Conservation (phyloP, 331 rosid species). For the Quercus phellos region DNA sequence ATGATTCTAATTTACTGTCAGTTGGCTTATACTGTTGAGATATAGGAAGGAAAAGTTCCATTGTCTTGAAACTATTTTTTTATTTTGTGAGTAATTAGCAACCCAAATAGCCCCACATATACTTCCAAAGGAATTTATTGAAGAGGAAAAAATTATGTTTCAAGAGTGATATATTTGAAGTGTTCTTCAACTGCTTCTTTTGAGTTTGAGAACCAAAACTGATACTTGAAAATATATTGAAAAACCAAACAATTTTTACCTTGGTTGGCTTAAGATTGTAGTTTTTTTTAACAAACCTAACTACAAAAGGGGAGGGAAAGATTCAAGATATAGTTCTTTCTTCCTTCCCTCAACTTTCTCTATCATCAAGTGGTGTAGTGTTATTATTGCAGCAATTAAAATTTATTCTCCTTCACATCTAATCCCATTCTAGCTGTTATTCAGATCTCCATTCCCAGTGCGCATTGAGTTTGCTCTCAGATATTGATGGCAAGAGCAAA, state of each 20-base stretch:
- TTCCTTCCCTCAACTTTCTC: background rate
- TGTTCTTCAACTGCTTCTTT: background rate
- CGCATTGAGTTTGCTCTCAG: background rate
- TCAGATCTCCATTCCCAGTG: slow-evolving; percentile 3
- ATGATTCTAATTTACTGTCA: too few relatives aligned
- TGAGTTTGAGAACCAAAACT: too few relatives aligned
- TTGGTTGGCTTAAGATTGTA: background rate
- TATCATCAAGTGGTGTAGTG: background rate
- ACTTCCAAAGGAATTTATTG: background rate
- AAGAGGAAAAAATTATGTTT: background rate
- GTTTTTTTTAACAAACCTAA: background rate
- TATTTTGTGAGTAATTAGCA: background rate
- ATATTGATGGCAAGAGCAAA: background rate
- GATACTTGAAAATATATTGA: too few relatives aligned
- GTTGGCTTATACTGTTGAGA: too few relatives aligned
- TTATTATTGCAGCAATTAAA: too few relatives aligned
- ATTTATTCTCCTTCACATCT: background rate
- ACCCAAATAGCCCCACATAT: background rate
- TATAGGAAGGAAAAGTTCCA: too few relatives aligned
- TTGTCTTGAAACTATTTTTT: background rate
- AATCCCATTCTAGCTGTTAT: background rate
- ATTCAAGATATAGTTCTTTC: too few relatives aligned
- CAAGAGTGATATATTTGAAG: background rate
- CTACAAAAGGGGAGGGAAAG: background rate
- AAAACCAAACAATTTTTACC: too few relatives aligned